Evolutionary conservation across 306 rosid species (phyloP).

Genomic region (Cucumis sativus): Cucumber_9930_V3 NC_026655.2:1727501-1728000

Average conservation of each 20-base stretch:
- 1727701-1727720: slow-evolving; percentile 12
- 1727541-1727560: slow-evolving; percentile 12
- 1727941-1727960: not conserved
- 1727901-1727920: not conserved
- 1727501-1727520: slow-evolving; percentile 15
- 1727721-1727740: slow-evolving; percentile 20
- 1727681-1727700: slow-evolving; percentile 4
- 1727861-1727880: not conserved
- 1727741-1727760: slow-evolving; percentile 22
- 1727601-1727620: slow-evolving; percentile 28
- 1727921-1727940: not conserved
- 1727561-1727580: slow-evolving; percentile 25
- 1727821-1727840: not conserved
- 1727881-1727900: not conserved
- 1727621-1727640: slow-evolving; percentile 32
- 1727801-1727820: slow-evolving; percentile 7
- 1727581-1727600: slow-evolving; percentile 43
- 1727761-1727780: slow-evolving; percentile 23
- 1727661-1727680: slow-evolving; percentile 19
- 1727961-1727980: not conserved
- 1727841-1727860: not conserved
- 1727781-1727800: slow-evolving; percentile 29
- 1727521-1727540: slow-evolving; percentile 7
- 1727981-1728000: not conserved
- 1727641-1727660: slow-evolving; percentile 28